These are phyloP conservation scores for Rubroboletus pulcherrimus DNA, from an alignment of 768 basidiomycete genomes.

Conservation along the genomic window DNA sequence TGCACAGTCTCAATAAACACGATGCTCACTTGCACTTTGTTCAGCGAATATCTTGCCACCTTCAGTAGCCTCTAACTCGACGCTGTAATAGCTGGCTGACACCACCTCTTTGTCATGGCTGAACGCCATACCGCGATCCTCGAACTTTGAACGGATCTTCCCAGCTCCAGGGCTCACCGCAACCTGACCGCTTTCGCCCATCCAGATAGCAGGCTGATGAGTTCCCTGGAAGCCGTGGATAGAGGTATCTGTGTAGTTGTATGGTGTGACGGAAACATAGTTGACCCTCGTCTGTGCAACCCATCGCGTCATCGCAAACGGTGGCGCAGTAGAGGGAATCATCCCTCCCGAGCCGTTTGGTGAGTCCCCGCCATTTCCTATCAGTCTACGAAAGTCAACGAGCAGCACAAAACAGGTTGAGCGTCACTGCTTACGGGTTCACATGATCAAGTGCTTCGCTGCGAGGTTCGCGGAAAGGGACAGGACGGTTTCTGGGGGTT, in stretches of 20 bases:
- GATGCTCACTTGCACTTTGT: conserved; percentile 56
- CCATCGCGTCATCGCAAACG: conserved; percentile 86
- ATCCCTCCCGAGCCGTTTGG: conserved; percentile 73
- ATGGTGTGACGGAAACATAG: conserved; percentile 70
- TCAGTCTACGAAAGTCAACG: conserved; percentile 37
- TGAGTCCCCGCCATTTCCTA: conserved; percentile 69
- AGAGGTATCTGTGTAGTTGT: conserved; percentile 54
- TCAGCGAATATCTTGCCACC: conserved; percentile 54
- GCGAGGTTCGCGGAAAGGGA: conserved; percentile 21
- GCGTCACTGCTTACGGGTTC: conserved; percentile 38
- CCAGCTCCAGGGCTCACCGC: conserved; percentile 57
- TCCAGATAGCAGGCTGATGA: conserved; percentile 86
- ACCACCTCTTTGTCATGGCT: conserved; percentile 51
- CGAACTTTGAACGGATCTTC: conserved; percentile 49
- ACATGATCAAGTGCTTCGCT: conserved; percentile 44
- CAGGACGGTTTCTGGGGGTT: conserved; percentile 1
- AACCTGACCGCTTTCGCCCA: conserved; percentile 73
- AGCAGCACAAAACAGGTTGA: not conserved
- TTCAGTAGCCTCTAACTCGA: conserved; percentile 49
- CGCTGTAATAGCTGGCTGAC: conserved; percentile 53
- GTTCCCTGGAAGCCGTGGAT: conserved; percentile 80
- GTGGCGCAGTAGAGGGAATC: conserved; percentile 74
- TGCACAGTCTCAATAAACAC: not conserved
- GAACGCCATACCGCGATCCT: conserved; percentile 54
- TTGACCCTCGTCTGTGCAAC: conserved; percentile 76